Evolutionary conservation across 306 rosid species (phyloP).

Genomic region (Boehmeria nivea): DNA sequence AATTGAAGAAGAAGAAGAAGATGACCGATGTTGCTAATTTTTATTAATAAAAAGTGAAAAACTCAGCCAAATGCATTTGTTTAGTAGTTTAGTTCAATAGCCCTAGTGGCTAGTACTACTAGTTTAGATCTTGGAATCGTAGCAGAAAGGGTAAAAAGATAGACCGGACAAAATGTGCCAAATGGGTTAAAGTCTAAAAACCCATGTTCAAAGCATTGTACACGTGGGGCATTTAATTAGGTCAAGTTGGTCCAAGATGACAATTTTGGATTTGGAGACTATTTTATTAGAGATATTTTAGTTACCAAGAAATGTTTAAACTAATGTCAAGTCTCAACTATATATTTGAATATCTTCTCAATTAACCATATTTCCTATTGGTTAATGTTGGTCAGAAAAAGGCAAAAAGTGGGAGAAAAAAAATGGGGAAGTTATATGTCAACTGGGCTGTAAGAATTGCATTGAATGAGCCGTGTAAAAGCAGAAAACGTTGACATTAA

Average conservation of each 20-base stretch:
- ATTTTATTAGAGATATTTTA: background rate
- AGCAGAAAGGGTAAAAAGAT: too few relatives aligned
- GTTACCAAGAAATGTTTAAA: background rate
- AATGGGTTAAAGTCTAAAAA: slow-evolving; percentile 15
- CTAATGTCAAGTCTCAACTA: background rate
- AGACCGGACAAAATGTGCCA: slow-evolving; percentile 25
- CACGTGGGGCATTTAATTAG: slow-evolving; percentile 41
- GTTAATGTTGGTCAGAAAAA: background rate
- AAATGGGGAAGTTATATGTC: background rate
- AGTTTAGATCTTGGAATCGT: too few relatives aligned
- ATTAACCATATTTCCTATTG: background rate
- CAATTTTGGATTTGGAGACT: background rate
- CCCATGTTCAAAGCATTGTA: slow-evolving; percentile 16
- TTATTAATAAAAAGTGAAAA: too few relatives aligned
- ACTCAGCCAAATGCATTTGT: too few relatives aligned
- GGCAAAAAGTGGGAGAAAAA: background rate
- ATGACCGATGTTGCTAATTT: too few relatives aligned
- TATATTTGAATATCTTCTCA: background rate
- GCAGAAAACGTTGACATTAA: background rate
- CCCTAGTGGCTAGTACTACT: too few relatives aligned
- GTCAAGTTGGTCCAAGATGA: slow-evolving; percentile 7
- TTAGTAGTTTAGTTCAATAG: too few relatives aligned
- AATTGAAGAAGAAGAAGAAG: too few relatives aligned
- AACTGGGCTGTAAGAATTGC: too few relatives aligned
- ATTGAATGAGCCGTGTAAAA: too few relatives aligned